phyloP scores from a whole-genome alignment of 2,329 filamentous ascomycete genomes.

The Clarireedia monteithiana region DNA sequence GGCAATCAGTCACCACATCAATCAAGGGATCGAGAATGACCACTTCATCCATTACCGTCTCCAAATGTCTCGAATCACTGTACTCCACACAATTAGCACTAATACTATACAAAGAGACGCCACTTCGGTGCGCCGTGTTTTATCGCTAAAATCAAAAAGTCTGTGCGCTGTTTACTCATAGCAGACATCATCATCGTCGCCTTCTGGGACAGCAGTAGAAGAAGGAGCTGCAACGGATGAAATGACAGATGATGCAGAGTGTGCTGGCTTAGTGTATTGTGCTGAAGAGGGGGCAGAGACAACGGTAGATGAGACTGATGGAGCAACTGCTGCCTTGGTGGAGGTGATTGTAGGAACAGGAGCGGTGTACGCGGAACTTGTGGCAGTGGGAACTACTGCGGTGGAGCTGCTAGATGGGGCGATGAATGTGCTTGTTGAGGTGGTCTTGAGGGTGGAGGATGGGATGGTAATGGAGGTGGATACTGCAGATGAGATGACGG shows the following conservation, averaged over 20 bases:
- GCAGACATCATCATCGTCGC: neutral
- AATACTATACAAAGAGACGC: neutral
- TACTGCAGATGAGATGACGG: neutral
- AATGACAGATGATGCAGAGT: neutral
- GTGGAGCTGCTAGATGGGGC: neutral
- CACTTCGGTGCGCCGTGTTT: neutral
- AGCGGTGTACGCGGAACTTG: neutral
- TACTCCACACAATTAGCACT: neutral
- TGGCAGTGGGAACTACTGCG: neutral
- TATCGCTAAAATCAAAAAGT: neutral
- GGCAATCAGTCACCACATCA: neutral
- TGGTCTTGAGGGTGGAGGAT: neutral
- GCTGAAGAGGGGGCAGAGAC: neutral
- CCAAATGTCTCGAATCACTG: neutral
- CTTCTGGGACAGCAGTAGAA: neutral
- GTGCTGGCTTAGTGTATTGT: neutral
- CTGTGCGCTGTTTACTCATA: neutral
- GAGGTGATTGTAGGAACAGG: neutral
- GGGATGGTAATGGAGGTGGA: neutral
- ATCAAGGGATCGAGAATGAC: neutral
- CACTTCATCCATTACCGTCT: neutral
- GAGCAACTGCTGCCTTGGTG: neutral
- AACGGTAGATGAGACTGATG: neutral
- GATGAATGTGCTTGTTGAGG: neutral
- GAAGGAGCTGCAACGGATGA: neutral